Evolutionary conservation across 2,329 filamentous ascomycete species (phyloP).

Genomic region (Fusarium albosuccineum): DNA sequence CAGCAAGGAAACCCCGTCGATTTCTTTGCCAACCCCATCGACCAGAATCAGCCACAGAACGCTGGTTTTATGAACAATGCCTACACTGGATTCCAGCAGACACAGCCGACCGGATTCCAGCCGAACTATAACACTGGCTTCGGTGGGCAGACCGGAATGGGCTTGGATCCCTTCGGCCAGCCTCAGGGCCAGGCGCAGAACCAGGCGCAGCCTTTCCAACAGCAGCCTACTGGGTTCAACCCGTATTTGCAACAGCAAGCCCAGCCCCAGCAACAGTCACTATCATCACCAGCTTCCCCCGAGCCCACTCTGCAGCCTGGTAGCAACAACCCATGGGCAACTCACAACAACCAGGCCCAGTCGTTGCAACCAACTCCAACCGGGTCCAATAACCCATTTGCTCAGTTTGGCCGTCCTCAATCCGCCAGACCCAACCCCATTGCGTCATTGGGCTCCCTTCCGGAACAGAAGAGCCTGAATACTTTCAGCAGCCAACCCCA

Average conservation of each 20-base stretch:
- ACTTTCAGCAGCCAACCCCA: constrained; percentile 63
- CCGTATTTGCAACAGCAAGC: constrained; percentile 58
- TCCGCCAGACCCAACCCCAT: constrained; percentile 65
- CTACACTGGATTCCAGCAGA: constrained; percentile 66
- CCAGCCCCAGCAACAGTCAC: constrained; percentile 56
- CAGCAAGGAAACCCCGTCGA: constrained; percentile 97
- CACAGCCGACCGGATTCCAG: constrained; percentile 63
- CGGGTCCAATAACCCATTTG: constrained; percentile 98
- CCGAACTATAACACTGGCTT: constrained; percentile 77
- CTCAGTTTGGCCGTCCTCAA: constrained; percentile 75
- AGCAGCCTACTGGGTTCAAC: constrained; percentile 67
- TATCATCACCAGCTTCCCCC: constrained; percentile 59
- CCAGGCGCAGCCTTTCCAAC: constrained; percentile 59
- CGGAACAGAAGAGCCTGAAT: constrained; percentile 84
- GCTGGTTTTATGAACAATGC: constrained; percentile 76
- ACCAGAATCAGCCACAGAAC: constrained; percentile 79
- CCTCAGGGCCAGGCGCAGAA: constrained; percentile 51
- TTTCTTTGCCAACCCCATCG: constrained; percentile 96
- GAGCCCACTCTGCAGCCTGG: constrained; percentile 79
- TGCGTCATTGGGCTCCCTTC: constrained; percentile 79
- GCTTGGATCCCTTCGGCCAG: constrained; percentile 77
- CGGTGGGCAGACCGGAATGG: constrained; percentile 73
- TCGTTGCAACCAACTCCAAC: constrained; percentile 85
- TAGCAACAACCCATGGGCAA: constrained; percentile 95
- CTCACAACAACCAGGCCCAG: constrained; percentile 68